Percentiles rank a stretch among this genome's conserved stretches.
These are phyloP conservation scores for Volutella citrinella DNA, from an alignment of 2,329 filamentous ascomycete genomes.

Conservation along the genomic window DNA sequence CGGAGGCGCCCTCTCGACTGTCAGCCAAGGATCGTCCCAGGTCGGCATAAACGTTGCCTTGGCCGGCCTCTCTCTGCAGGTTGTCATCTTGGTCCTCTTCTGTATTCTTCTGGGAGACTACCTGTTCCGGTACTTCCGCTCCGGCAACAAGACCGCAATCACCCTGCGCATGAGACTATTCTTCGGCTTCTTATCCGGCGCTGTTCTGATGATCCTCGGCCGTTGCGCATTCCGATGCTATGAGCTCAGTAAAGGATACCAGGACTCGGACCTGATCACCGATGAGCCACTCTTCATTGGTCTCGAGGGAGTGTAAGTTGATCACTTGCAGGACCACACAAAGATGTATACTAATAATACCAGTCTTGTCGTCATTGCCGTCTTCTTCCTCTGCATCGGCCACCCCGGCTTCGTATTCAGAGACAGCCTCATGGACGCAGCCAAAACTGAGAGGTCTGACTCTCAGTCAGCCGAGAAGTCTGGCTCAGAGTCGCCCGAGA, in stretches of 20 bases:
- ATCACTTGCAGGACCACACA: too few species aligned
- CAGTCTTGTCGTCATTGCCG: slow-evolving; percentile 34
- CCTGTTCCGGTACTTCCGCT: slow-evolving; percentile 37
- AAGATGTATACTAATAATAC: too few species aligned
- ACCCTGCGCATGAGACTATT: slow-evolving; percentile 38
- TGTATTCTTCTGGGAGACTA: slow-evolving; percentile 46
- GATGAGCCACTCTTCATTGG: slow-evolving; percentile 51
- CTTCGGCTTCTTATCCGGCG: slow-evolving; percentile 46
- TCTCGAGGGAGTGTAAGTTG: slow-evolving; percentile 47
- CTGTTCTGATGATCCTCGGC: slow-evolving; percentile 58
- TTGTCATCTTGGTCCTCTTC: slow-evolving; percentile 53
- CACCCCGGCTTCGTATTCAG: slow-evolving; percentile 35
- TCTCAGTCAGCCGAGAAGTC: too few species aligned
- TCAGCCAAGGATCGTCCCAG: slow-evolving; percentile 42
- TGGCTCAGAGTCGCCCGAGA: too few species aligned
- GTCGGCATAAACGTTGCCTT: slow-evolving; percentile 36
- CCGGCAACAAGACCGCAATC: slow-evolving; percentile 13
- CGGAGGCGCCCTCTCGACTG: slow-evolving; percentile 50
- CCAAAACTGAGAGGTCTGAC: too few species aligned
- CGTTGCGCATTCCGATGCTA: slow-evolving; percentile 62
- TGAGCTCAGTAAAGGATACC: slow-evolving; percentile 62
- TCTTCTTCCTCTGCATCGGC: slow-evolving; percentile 34
- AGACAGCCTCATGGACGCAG: too few species aligned
- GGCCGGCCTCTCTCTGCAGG: slow-evolving; percentile 57
- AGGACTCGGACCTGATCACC: slow-evolving; percentile 47